Evolutionary conservation across 768 basidiomycete genomes (phyloP), one percentile per base, ranked within the genome.

Genomic region (Infundibulicybe gibba): DNA sequence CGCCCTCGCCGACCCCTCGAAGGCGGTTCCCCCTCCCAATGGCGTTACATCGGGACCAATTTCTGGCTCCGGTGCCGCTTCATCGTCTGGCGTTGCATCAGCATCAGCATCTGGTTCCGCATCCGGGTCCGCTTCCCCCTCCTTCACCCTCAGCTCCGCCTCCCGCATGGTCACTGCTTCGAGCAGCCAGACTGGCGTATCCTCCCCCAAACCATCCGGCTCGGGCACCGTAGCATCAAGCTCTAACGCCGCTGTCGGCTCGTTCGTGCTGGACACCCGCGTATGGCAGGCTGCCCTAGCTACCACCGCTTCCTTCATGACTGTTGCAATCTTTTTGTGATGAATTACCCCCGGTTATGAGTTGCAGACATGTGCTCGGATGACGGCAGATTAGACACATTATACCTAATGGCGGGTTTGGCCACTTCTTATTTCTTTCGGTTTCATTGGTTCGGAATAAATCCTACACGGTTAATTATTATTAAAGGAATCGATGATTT

Each of bases 1-100:
- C 35, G 56, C 65, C 6, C 77, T 92, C 44, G 66, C 64, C 34
- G 69, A 80, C 40, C 60, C 77, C 10, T 61, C 66, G 10, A 63
- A 49, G 12, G 72, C 72, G 32, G 58, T 61, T 2, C 56, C 72
- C 14, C 59, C 74, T n/a, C 74, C 76, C 2, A 25, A 41, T 14
- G 63, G 56, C 49, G 45, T 51, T 40, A 25, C 25, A 8, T 25
- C 25, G 25, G 25, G 25, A 25, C 25, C n/a, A 40, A 53, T 11
- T 35, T n/a, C 9, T 45, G 25, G 49, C 12, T 38, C 37, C 25
- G 34, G 44, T 4, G 30, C 57, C 14, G 37, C 56, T 12, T 49
- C 54, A 9, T 47, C 58, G 10, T 45, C 56, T 0, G 39, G 31
- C 31, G n/a, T n/a, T 54, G 54, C 51, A 31, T 44, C 52, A 10